Base-by-base conservation (phyloP, 306 rosid species). In the Morella rubra region DNA sequence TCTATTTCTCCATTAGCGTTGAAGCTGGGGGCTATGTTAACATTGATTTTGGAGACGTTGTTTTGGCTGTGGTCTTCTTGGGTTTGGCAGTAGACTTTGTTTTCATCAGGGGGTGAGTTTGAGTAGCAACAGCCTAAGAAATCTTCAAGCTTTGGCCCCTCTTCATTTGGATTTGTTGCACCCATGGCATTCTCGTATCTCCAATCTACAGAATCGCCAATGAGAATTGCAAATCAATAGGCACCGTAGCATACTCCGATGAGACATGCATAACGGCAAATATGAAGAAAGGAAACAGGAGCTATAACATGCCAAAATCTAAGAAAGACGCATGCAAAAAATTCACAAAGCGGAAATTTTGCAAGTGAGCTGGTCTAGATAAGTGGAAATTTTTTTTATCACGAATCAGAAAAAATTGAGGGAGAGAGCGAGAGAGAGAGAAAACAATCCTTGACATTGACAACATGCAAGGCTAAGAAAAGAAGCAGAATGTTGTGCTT, bases 111-210 rank as follows among this genome's bases (percentile, higher is more conserved):
- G 11, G 87, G 78, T 0, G 98, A 85, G 86, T 82, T 94, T 12
- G 97, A 87, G 89, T 94, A 94, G 52, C 97, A 87, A 18, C 75
- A 80, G 15, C 99, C 99, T 80, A 95, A 81, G 84, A 95, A 95
- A 69, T 95, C 97, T 82, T 95, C 99, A 73, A 95, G 97, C 84
- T 95, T 95, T 66, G 99, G 98, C 42, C 92, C 88, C 50, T 85
- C 87, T 58, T 89, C 92, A 47, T 76, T 80, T 32, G 87, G 77
- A 53, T 83, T 82, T 47, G 87, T 79, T 46, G 88, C 86, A 18
- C 75, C 85, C 75, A 91, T 80, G 32, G 86, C 85, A 77, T 82
- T 71, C 16, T 89, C 91, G 79, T 87, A 90, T 71, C 93, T 89
- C 99, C 99, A 92, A 79, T 92, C 99, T 90, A 56, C 60, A 73